Base-by-base conservation (phyloP, 1,139 yeast species). In the Insectozyma bohioensis region DNA sequence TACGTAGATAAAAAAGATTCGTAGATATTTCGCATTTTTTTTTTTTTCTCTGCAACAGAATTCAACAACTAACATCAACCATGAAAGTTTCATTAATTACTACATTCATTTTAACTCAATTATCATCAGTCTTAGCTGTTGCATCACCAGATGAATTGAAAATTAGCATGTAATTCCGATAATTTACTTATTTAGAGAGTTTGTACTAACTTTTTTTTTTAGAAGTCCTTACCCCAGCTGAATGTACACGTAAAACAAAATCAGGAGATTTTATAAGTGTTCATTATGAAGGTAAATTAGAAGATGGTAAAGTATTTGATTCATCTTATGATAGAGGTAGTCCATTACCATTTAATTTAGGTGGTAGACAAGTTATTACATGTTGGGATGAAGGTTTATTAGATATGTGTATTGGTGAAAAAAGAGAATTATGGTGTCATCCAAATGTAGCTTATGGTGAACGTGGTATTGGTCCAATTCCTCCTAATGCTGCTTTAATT, bases 371-470 rank as follows among this genome's bases (percentile, higher is more conserved):
- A 51, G 95, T 87, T 29, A 86, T 87, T 51, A 57, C 70, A 46
- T 95, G 95, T 41, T 87, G 95, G 95, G 95, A 87, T 44, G 78
- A 82, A 58, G 95, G 95, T 26, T 66, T 86, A 35, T 46, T 52
- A 28, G 65, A 80, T 34, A 85, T 85, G 92, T 87, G 96, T 60
- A 70, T 85, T 55, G 95, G 95, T 31, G 96, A 87, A 58, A 74
- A 80, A 63, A 77, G 95, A 52, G 78, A 75, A 47, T 69, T 87
- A 48, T 75, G 78, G 25, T 85, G 88, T 53, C 95, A 95, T 30
- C 72, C 92, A 9, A 71, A 72, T 29, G 61, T 85, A 51, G 96
- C 79, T 6, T 87, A 87, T 48, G 97, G 97, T 35, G 61, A 66
- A 26, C 56, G 77, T 35, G 95, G 94, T 30, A 79, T 85, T 39